These are phyloP conservation scores for Talaromyces liani DNA, from an alignment of 495 filamentous ascomycete species.

Conservation along the genomic window DNA sequence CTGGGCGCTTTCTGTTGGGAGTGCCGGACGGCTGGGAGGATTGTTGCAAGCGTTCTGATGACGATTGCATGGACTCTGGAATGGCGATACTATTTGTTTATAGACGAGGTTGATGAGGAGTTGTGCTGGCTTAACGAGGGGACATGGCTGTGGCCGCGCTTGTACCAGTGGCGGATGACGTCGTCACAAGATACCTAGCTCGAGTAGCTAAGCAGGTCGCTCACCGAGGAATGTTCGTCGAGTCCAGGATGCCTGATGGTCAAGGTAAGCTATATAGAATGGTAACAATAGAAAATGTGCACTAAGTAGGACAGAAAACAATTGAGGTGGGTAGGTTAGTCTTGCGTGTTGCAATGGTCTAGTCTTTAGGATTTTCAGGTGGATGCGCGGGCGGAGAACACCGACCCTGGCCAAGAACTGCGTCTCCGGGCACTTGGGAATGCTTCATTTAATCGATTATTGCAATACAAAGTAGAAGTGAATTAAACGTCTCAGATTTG, in stretches of 20 bases:
- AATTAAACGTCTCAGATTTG: background rate
- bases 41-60: background rate
- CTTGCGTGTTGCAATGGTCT: background rate
- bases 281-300: background rate
- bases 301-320: background rate
- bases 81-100: background rate
- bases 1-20: background rate
- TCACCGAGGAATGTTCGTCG: background rate
- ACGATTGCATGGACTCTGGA: background rate
- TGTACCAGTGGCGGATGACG: slow-evolving; percentile 9
- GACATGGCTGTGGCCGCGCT: background rate
- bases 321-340: background rate
- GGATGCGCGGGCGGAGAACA: background rate
- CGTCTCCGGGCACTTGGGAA: too few species aligned
- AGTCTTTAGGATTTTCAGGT: background rate
- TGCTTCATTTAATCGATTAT: background rate
- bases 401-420: background rate
- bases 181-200: background rate
- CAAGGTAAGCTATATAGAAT: background rate
- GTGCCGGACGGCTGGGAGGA: background rate
- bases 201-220: background rate
- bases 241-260: background rate
- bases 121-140: background rate
- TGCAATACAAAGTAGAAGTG: background rate
- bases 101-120: background rate